These are phyloP conservation scores for Hemisphaericaspora lyxosophila DNA, from an alignment of 1,139 yeast species.

Conservation along the genomic window DNA sequence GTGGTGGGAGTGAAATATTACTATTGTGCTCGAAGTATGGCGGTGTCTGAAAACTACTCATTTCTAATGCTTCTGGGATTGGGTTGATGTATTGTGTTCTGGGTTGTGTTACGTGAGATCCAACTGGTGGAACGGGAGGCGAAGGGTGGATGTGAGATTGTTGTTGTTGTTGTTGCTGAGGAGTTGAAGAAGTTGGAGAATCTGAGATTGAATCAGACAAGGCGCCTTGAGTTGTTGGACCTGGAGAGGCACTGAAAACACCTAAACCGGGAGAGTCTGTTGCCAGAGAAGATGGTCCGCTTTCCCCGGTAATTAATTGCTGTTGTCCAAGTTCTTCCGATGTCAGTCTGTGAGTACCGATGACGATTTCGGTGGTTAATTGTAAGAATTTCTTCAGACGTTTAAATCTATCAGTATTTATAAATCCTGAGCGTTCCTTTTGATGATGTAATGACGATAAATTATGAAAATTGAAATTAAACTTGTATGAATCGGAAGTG, in stretches of 20 bases:
- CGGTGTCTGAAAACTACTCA: conserved; percentile 19
- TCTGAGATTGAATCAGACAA: background rate
- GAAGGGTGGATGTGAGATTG: background rate
- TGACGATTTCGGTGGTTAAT: conserved; percentile 71
- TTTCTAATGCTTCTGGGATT: conserved; percentile 18
- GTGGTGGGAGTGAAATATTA: background rate
- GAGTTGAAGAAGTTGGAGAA: conserved; percentile 6
- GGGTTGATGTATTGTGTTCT: conserved; percentile 11
- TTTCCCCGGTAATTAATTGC: conserved; percentile 9
- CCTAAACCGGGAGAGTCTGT: background rate
- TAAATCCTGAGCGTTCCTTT: conserved; percentile 47
- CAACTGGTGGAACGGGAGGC: conserved; percentile 2
- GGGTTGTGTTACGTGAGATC: conserved; percentile 1
- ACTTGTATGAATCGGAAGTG: conserved; percentile 22
- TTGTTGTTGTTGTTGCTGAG: too few species aligned
- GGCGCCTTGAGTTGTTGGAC: background rate
- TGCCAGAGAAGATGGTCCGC: conserved; percentile 21
- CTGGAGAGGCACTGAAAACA: conserved; percentile 8
- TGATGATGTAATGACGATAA: conserved; percentile 20
- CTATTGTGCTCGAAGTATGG: conserved; percentile 17
- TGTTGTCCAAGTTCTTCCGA: background rate
- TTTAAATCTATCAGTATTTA: conserved; percentile 77
- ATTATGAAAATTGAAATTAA: conserved; percentile 29
- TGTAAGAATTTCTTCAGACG: conserved; percentile 75
- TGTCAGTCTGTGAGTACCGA: conserved; percentile 69